These are phyloP conservation scores for Sesbania bispinosa DNA, from an alignment of 306 rosid genomes.

Conservation along the genomic window DNA sequence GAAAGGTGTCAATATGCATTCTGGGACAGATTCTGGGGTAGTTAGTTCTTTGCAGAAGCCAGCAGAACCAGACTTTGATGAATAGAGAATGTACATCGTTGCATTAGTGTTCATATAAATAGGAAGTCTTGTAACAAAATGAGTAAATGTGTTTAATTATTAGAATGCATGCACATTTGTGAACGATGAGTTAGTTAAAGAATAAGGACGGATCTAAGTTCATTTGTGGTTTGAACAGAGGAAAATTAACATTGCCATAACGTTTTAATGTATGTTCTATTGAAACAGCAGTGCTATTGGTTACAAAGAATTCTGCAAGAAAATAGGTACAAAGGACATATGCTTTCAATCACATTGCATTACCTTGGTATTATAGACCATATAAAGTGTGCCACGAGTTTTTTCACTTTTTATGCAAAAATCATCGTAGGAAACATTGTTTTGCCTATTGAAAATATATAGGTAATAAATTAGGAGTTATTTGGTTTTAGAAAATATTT, in stretches of 20 bases:
- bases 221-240: neutral
- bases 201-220: neutral
- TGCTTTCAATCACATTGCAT: too few relatives aligned
- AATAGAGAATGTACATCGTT: conserved; percentile 1
- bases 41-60: conserved; percentile 72
- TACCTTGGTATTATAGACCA: too few relatives aligned
- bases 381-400: too few relatives aligned
- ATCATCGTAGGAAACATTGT: too few relatives aligned
- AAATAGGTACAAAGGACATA: too few relatives aligned
- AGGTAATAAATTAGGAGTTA: too few relatives aligned
- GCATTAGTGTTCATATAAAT: neutral
- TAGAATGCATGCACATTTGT: neutral
- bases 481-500: too few relatives aligned
- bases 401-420: too few relatives aligned
- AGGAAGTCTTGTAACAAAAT: neutral
- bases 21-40: conserved; percentile 46
- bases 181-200: neutral
- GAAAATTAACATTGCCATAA: neutral
- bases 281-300: too few relatives aligned
- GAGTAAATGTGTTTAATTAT: neutral
- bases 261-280: too few relatives aligned
- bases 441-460: too few relatives aligned
- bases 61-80: conserved; percentile 69
- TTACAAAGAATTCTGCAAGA: too few relatives aligned
- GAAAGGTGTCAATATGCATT: conserved; percentile 34